A percentile compares a stretch with the other conserved stretches of the same genome.
Conservation (phyloP, 2,329 filamentous ascomycete species). For the Cadophora malorum region DNA sequence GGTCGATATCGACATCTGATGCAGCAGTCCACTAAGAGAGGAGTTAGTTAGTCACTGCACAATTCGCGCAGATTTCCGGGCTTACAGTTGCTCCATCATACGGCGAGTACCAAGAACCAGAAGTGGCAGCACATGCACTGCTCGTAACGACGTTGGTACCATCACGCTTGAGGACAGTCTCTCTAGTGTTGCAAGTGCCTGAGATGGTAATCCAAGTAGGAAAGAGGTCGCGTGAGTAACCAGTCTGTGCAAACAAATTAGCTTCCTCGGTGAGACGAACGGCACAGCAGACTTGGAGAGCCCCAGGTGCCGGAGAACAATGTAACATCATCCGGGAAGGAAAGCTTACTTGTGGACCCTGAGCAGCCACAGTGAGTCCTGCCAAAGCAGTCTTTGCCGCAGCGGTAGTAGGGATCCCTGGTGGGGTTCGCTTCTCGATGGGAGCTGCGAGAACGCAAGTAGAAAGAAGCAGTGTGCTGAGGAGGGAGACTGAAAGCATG, state of each 20-base stretch:
- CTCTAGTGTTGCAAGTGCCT: conserved; percentile 74
- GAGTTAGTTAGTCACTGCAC: not conserved
- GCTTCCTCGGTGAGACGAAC: not conserved
- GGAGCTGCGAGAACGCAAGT: conserved; percentile 35
- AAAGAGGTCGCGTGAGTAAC: conserved; percentile 61
- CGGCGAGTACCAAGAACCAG: conserved; percentile 72
- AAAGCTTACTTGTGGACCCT: conserved; percentile 49
- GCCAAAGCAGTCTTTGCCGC: conserved; percentile 64
- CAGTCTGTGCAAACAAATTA: conserved; percentile 46
- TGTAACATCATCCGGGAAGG: conserved; percentile 1
- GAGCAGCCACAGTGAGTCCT: conserved; percentile 61
- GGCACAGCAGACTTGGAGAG: not conserved
- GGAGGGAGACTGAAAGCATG: conserved; percentile 31
- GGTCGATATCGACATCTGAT: conserved; percentile 80
- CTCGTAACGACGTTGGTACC: conserved; percentile 66
- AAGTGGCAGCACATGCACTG: conserved; percentile 65
- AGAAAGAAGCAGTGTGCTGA: conserved; percentile 28
- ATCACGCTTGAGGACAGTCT: conserved; percentile 76
- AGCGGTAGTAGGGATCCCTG: conserved; percentile 66
- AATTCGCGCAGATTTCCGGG: not conserved
- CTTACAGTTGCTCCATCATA: conserved; percentile 69
- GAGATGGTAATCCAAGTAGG: conserved; percentile 56
- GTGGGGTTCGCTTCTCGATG: conserved; percentile 50
- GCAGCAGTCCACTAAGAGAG: conserved; percentile 62
- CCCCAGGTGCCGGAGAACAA: not conserved